phyloP scores from a whole-genome alignment of 2,329 filamentous ascomycete genomes.

The Helminthosporium solani region DNA sequence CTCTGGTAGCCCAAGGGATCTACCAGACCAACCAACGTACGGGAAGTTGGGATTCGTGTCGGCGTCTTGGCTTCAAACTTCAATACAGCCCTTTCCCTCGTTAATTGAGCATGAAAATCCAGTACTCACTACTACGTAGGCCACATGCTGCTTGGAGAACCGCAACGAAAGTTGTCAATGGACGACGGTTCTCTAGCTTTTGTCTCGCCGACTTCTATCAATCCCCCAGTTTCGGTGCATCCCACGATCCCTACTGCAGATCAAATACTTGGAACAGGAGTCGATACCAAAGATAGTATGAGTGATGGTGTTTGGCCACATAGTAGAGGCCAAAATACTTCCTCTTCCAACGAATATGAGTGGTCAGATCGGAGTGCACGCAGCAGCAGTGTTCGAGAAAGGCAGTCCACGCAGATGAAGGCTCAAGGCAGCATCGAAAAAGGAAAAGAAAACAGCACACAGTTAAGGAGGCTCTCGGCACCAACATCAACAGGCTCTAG shows the following conservation, averaged over 20 bases:
- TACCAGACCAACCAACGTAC: constrained; percentile 3
- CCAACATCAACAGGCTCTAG: neutral
- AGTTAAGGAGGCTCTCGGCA: neutral
- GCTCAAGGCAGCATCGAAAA: constrained; percentile 1
- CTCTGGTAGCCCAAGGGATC: constrained; percentile 6
- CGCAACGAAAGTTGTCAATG: no score
- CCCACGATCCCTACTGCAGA: constrained; percentile 6
- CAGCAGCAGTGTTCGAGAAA: constrained; percentile 5
- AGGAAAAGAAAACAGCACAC: neutral
- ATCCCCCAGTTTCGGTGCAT: neutral
- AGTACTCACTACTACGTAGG: no score
- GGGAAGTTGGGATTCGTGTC: constrained; percentile 1
- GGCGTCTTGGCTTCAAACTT: constrained; percentile 3
- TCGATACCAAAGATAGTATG: constrained; percentile 10
- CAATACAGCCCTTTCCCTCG: no score
- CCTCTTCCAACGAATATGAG: constrained; percentile 7
- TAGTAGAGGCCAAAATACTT: neutral
- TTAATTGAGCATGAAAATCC: no score
- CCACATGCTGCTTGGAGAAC: no score
- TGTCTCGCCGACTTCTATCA: constrained; percentile 6
- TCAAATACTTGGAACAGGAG: constrained; percentile 8
- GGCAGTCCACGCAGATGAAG: neutral
- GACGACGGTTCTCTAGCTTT: no score
- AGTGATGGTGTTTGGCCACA: constrained; percentile 12
- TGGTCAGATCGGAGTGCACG: constrained; percentile 8